A percentile compares a stretch with the other conserved stretches of the same genome.
These are phyloP conservation scores for Venturia carpophila DNA, from an alignment of 2,329 filamentous ascomycete species.

Conservation along the genomic window DNA sequence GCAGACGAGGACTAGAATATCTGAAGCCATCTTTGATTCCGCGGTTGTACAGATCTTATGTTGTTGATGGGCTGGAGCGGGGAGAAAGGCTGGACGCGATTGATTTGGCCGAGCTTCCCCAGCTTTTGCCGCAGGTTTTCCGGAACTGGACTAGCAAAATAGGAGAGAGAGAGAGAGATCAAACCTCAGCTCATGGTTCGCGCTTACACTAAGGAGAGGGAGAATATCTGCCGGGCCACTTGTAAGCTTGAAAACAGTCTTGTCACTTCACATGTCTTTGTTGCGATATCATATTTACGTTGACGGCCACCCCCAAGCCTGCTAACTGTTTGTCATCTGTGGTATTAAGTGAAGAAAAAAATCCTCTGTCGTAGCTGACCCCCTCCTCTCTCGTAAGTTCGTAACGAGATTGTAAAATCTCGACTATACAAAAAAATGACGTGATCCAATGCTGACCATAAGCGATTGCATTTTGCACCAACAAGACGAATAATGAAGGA, in stretches of 20 bases:
- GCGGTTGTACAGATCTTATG: neutral
- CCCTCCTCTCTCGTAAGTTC: slow-evolving; percentile 10
- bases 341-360: neutral
- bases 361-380: neutral
- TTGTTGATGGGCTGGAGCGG: neutral
- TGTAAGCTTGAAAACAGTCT: no score
- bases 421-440: slow-evolving; percentile 13
- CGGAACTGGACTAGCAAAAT: slow-evolving; percentile 2
- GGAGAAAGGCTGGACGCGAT: neutral
- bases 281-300: no score
- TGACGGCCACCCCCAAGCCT: neutral
- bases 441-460: neutral
- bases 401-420: slow-evolving; percentile 12
- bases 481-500: neutral
- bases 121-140: neutral
- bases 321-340: neutral
- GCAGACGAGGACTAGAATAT: neutral
- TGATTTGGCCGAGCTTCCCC: slow-evolving; percentile 1
- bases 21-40: neutral
- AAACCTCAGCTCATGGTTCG: no score
- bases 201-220: no score
- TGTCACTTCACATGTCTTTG: neutral
- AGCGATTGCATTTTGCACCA: neutral
- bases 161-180: neutral
- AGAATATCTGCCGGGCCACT: neutral